phyloP scores from a whole-genome alignment of 1,284 basidiomycete genomes.

The Tetrapyrgos nigripes region DNA sequence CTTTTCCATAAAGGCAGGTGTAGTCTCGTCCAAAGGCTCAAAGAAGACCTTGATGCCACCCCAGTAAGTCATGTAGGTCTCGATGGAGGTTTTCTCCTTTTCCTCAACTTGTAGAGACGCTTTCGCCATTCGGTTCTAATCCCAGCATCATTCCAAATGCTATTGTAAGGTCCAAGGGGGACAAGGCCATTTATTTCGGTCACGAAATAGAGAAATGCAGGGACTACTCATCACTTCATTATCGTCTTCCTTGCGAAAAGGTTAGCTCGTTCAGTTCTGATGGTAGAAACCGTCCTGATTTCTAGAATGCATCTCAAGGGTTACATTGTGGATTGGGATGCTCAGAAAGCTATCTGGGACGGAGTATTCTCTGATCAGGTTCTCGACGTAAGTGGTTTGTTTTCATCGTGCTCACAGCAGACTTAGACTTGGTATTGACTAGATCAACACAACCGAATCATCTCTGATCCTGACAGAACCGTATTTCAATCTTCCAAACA shows the following conservation, averaged over 20 bases:
- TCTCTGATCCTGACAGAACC: slow-evolving; percentile 91
- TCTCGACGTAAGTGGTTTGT: slow-evolving; percentile 57
- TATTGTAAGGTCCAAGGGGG: slow-evolving; percentile 80
- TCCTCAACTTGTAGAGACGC: not conserved
- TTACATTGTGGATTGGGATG: slow-evolving; percentile 91
- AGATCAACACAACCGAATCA: slow-evolving; percentile 78
- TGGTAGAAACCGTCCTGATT: slow-evolving; percentile 7
- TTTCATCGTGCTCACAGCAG: not conserved
- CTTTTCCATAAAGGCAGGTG: slow-evolving; percentile 80
- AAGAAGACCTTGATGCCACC: slow-evolving; percentile 28
- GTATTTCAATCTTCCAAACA: slow-evolving; percentile 90
- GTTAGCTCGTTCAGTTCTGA: slow-evolving; percentile 45
- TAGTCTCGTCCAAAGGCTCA: slow-evolving; percentile 37
- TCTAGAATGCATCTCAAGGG: slow-evolving; percentile 70
- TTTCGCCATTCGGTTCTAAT: slow-evolving; percentile 2
- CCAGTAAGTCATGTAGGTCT: slow-evolving; percentile 11
- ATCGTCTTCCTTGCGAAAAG: slow-evolving; percentile 86
- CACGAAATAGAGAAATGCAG: slow-evolving; percentile 80
- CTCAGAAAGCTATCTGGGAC: slow-evolving; percentile 92
- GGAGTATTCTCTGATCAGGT: slow-evolving; percentile 76
- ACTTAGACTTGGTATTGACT: slow-evolving; percentile 4
- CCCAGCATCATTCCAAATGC: slow-evolving; percentile 79
- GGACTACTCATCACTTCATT: slow-evolving; percentile 82
- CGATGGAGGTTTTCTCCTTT: not conserved
- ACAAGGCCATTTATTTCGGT: slow-evolving; percentile 81